Conservation (phyloP, 2,329 filamentous ascomycete species). For the Claviceps cyperi region DNA sequence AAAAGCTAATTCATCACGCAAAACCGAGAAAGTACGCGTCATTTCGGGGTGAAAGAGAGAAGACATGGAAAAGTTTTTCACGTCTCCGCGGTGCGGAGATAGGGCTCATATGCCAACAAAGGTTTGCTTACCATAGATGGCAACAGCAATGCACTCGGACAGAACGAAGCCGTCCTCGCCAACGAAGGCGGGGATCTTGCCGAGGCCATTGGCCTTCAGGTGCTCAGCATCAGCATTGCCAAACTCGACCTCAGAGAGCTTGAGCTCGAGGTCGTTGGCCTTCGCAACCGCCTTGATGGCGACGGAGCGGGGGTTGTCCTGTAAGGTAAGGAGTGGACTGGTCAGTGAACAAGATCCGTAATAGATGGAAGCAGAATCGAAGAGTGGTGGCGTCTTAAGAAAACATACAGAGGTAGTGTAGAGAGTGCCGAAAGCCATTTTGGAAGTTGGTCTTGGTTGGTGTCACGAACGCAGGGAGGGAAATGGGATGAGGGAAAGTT, state of each 20-base stretch:
- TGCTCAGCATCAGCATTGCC: constrained; percentile 59
- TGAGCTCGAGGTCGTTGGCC: constrained; percentile 88
- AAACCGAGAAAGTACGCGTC: background rate
- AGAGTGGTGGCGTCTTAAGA: background rate
- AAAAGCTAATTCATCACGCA: constrained; percentile 57
- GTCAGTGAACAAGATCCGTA: constrained; percentile 2
- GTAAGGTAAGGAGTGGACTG: constrained; percentile 3
- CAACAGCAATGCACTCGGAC: constrained; percentile 83
- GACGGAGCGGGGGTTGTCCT: constrained; percentile 84
- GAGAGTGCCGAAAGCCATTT: constrained; percentile 95
- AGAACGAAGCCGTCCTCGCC: constrained; percentile 84
- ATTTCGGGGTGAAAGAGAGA: background rate
- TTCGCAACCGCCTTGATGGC: constrained; percentile 88
- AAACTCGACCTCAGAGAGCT: constrained; percentile 60
- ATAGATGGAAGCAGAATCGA: background rate
- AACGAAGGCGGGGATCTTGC: constrained; percentile 86
- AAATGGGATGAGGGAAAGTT: constrained; percentile 6
- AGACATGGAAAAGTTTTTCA: background rate
- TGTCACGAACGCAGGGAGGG: constrained; percentile 1
- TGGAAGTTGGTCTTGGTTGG: constrained; percentile 25
- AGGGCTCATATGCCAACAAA: background rate
- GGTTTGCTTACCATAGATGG: constrained; percentile 77
- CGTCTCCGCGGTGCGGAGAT: background rate
- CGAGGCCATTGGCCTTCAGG: constrained; percentile 70
- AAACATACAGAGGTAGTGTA: constrained; percentile 65